Percentiles rank a stretch among this genome's conserved stretches.
Evolutionary conservation across 2,329 filamentous ascomycete genomes (phyloP).

Genomic region (Fusarium sp.): DNA sequence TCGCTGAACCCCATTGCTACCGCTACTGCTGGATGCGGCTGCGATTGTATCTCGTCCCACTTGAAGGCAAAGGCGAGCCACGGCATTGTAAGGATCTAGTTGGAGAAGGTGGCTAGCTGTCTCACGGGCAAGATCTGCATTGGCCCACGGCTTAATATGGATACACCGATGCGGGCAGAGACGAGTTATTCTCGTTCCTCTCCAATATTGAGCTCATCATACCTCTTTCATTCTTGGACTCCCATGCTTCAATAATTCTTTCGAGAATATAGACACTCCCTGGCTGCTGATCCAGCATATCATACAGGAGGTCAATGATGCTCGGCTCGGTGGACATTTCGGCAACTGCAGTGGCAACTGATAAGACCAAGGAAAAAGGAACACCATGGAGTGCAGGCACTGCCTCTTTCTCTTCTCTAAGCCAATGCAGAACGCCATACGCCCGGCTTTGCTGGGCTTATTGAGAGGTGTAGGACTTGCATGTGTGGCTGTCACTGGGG

Average conservation of each 20-base stretch:
- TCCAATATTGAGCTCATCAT: not conserved
- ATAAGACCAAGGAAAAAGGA: not conserved
- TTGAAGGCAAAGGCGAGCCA: not conserved
- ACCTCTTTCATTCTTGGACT: not conserved
- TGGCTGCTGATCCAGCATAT: not conserved
- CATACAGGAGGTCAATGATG: conserved; percentile 1
- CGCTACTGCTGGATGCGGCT: not conserved
- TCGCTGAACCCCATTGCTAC: not conserved
- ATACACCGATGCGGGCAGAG: not conserved
- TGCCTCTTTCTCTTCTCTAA: not conserved
- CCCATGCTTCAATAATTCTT: not conserved
- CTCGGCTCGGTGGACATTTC: not conserved
- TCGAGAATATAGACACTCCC: not conserved
- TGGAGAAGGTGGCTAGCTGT: not conserved
- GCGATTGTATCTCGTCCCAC: not conserved
- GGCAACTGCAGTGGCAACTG: not conserved
- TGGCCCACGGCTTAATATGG: not conserved
- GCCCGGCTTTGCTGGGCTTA: not conserved
- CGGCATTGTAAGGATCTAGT: not conserved
- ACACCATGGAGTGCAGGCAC: not conserved
- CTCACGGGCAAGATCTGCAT: not conserved
- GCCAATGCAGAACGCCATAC: not conserved
- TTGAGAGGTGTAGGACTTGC: not conserved
- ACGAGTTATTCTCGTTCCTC: not conserved
- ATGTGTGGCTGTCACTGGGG: not conserved